Percentiles rank a stretch among this genome's conserved stretches.
phyloP scores from a whole-genome alignment of 2,329 filamentous ascomycete species.

The Chrysosporium keratinophilum region DNA sequence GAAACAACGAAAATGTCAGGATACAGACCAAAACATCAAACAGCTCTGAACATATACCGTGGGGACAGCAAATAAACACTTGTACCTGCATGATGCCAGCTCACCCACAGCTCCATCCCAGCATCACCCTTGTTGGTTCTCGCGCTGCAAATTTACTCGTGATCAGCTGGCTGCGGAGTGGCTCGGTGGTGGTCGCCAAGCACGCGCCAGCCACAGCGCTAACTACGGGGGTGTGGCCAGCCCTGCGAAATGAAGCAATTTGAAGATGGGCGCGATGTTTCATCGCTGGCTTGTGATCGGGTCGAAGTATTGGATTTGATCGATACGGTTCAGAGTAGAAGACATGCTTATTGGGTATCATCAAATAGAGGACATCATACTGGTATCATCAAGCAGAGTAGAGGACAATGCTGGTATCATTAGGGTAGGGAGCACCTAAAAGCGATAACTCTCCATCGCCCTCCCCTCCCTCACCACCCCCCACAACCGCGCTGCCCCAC shows the following conservation, averaged over 20 bases:
- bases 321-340: no score
- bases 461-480: slow-evolving; percentile 26
- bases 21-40: no score
- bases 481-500: slow-evolving; percentile 28
- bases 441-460: slow-evolving; percentile 31
- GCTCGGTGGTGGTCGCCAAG: not conserved
- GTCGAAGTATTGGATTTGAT: no score
- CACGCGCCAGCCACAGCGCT: slow-evolving; percentile 1
- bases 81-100: not conserved
- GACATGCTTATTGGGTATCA: no score
- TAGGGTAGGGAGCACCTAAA: slow-evolving; percentile 15
- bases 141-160: no score
- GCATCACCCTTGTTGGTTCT: not conserved
- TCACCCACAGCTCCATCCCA: not conserved
- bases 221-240: not conserved
- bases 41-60: no score
- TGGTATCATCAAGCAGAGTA: not conserved
- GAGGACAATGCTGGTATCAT: not conserved
- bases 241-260: slow-evolving; percentile 3
- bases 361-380: not conserved
- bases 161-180: no score
- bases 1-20: no score
- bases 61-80: not conserved
- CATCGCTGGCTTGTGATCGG: no score
- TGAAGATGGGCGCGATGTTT: not conserved